Evolutionary conservation across 495 filamentous ascomycete genomes (phyloP), one percentile per base, ranked within the genome.

Genomic region (Annulohypoxylon bovei): DNA sequence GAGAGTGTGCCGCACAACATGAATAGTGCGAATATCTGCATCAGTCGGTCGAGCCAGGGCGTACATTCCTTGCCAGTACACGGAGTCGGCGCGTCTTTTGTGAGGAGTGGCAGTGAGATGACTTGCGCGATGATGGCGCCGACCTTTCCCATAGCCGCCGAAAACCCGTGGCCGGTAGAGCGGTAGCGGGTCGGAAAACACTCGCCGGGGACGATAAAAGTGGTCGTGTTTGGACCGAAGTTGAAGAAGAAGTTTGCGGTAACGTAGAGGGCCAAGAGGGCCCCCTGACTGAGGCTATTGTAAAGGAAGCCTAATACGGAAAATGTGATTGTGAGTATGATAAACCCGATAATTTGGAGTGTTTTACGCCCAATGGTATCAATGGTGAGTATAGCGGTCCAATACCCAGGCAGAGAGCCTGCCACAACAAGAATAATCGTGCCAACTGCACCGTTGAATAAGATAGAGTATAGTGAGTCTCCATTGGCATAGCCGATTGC

Each of bases 141-240:
- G 12, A 95, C 76, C 76, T 96, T 96, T n/a, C 93, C 93, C 7
- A 85, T 83, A 0, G 90, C 93, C 11, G 93, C 94, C 4, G 89
- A 93, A 76, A 97, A 85, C 52, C 94, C 94, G 79, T 97, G 93
- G 3, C 91, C 91, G 30, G 92, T 93, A 7, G 89, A 91, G 3
- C 94, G 87, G 75, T 95, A 95, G 44, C 93, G 89, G 4, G 94
- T 97, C 0, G 93, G 94, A 82, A 95, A 97, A 72, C 88, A 91
- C 76, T 97, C 94, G 20, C 93, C 93, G 8, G 94, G 93, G 0
- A 97, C 89, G 72, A 97, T 91, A 82, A 97, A 97, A 32, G 93
- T 97, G 20, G 92, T 97, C 1, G 92, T 84, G 79, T 97, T 97
- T 56, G 94, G 94, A 1, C 93, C 89, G 88, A 80, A 75, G 73